phyloP scores from a whole-genome alignment of 108 stramenopile genomes.

The Cyclotella baltica region DNA sequence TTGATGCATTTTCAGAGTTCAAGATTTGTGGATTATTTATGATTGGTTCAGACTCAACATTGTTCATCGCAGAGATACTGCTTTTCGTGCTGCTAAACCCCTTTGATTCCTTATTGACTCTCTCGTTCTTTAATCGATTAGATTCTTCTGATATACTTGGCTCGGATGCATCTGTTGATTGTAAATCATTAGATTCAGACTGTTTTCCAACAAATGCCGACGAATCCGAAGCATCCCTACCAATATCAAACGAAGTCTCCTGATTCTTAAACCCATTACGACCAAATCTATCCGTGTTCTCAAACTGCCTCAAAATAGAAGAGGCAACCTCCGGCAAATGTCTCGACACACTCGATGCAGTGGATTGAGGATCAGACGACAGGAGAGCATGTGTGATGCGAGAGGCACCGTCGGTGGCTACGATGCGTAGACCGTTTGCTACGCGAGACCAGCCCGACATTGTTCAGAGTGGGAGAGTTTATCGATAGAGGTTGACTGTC shows the following conservation, averaged over 20 bases:
- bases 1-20: neutral
- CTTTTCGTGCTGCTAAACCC: no score
- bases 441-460: conserved; percentile 54
- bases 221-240: neutral
- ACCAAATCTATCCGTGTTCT: neutral
- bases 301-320: neutral
- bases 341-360: conserved; percentile 26
- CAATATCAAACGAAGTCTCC: neutral
- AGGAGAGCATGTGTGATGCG: conserved; percentile 46
- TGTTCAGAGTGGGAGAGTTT: neutral
- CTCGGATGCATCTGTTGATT: neutral
- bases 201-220: neutral
- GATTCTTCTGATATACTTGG: neutral
- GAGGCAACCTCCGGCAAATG: conserved; percentile 41
- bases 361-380: conserved; percentile 30
- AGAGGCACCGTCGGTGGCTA: conserved; percentile 52
- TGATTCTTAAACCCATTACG: neutral
- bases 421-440: conserved; percentile 54
- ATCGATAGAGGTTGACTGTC: no score
- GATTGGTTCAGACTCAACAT: neutral
- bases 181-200: no score
- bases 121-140: no score
- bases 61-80: neutral
- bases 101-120: no score
- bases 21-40: neutral